phyloP scores from a whole-genome alignment of 2,329 filamentous ascomycete genomes.

The Trichoderma endophyticum region DNA sequence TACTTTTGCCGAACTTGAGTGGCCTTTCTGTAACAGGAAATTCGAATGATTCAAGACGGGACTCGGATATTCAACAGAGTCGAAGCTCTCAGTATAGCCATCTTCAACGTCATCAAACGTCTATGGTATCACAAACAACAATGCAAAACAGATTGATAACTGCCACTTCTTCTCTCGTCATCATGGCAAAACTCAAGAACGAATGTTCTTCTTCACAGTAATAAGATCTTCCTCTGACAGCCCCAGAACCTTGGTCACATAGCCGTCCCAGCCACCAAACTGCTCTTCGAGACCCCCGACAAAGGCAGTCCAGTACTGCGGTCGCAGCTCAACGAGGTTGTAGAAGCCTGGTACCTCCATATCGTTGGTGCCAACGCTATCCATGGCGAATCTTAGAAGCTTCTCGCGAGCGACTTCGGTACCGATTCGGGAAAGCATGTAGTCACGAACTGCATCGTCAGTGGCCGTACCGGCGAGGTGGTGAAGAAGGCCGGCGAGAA shows the following conservation, averaged over 20 bases:
- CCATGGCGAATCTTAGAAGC: conserved; percentile 43
- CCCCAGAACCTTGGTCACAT: conserved; percentile 44
- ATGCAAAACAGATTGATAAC: background rate
- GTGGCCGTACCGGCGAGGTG: conserved; percentile 46
- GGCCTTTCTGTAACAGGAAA: background rate
- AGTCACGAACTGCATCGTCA: conserved; percentile 47
- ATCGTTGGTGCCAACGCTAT: conserved; percentile 35
- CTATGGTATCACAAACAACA: conserved; percentile 18
- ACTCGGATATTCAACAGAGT: background rate
- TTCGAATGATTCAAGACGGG: background rate
- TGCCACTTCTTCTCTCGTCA: background rate
- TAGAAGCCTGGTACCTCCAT: conserved; percentile 46
- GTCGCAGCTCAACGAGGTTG: conserved; percentile 45
- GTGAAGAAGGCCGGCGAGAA: conserved; percentile 49
- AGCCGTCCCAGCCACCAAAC: conserved; percentile 50
- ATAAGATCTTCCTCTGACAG: conserved; percentile 45
- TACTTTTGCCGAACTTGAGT: background rate
- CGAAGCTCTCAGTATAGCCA: background rate
- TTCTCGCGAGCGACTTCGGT: conserved; percentile 49
- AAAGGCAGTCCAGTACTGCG: conserved; percentile 46
- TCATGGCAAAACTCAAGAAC: background rate
- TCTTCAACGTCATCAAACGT: background rate
- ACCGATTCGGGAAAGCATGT: conserved; percentile 53
- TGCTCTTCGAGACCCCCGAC: conserved; percentile 40
- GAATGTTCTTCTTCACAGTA: conserved; percentile 47